A percentile compares a stretch with the other conserved stretches of the same genome.
These are phyloP conservation scores for Gentiana macrophylla DNA, from an alignment of 257 asterid genomes.

Conservation along the genomic window DNA sequence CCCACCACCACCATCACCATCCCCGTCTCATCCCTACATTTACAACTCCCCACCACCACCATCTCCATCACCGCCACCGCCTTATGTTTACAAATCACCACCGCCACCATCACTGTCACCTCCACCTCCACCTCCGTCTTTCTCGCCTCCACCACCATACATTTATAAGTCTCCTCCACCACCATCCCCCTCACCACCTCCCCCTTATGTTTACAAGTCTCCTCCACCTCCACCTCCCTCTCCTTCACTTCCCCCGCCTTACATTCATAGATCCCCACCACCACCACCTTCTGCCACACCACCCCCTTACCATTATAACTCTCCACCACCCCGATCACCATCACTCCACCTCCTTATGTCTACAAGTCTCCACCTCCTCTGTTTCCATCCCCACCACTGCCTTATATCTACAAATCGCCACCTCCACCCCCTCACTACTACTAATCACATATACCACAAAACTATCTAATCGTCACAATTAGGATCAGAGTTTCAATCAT, in stretches of 20 bases:
- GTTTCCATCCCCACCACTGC: background rate
- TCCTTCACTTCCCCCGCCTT: background rate
- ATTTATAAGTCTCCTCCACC: too few relatives aligned
- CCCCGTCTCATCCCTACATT: conserved; percentile 1
- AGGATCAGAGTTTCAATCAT: too few relatives aligned
- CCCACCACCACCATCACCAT: background rate
- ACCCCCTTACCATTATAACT: background rate
- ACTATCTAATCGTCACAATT: too few relatives aligned
- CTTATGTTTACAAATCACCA: background rate
- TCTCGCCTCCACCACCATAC: background rate
- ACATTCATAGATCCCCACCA: background rate
- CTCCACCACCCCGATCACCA: too few relatives aligned
- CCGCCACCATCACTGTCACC: background rate
- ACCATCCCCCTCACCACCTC: too few relatives aligned
- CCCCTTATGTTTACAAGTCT: background rate
- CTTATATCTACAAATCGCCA: background rate
- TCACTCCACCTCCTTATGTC: too few relatives aligned
- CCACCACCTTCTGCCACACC: background rate
- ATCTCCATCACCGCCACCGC: background rate
- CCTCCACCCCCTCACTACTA: conserved; percentile 4
- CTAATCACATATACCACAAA: background rate
- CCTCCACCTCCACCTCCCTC: conserved; percentile 3
- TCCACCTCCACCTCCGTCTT: background rate
- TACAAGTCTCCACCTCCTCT: background rate
- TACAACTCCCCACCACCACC: too few relatives aligned